These are phyloP conservation scores for Yarrowia sp. DNA, from an alignment of 805 yeast genomes.

Conservation along the genomic window DNA sequence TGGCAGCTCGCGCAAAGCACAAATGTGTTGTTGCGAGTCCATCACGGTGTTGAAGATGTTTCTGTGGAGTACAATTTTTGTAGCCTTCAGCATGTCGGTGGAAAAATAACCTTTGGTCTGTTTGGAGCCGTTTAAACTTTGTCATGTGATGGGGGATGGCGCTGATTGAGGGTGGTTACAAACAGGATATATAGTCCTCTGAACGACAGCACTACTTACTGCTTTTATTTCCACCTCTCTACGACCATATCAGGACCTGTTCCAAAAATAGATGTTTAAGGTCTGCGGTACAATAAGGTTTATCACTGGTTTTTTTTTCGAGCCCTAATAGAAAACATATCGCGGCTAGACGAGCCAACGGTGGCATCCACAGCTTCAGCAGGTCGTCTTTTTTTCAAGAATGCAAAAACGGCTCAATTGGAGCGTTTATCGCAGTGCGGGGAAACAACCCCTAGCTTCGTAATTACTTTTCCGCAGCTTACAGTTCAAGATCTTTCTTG, in stretches of 20 bases:
- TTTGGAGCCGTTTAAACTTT: conserved; percentile 12
- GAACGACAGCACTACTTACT: too few relatives aligned
- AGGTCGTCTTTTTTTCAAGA: too few relatives aligned
- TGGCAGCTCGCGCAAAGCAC: conserved; percentile 2
- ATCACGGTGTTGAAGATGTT: background rate
- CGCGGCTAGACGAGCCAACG: too few relatives aligned
- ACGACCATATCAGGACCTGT: background rate
- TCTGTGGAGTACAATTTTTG: background rate
- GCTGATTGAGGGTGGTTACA: too few relatives aligned
- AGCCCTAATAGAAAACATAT: background rate
- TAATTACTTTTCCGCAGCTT: background rate
- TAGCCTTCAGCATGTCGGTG: background rate
- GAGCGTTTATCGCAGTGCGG: too few relatives aligned
- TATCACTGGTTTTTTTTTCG: background rate
- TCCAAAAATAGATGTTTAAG: background rate
- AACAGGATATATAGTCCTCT: too few relatives aligned
- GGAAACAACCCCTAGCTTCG: too few relatives aligned
- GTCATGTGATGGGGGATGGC: background rate
- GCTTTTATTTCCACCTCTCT: too few relatives aligned
- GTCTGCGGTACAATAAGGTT: background rate
- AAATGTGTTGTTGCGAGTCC: background rate
- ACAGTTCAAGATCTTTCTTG: background rate
- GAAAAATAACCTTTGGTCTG: background rate
- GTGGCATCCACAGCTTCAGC: too few relatives aligned
- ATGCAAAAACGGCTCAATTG: too few relatives aligned